Conservation (phyloP, 768 basidiomycete species). For the Melanogaster broomeanus region DNA sequence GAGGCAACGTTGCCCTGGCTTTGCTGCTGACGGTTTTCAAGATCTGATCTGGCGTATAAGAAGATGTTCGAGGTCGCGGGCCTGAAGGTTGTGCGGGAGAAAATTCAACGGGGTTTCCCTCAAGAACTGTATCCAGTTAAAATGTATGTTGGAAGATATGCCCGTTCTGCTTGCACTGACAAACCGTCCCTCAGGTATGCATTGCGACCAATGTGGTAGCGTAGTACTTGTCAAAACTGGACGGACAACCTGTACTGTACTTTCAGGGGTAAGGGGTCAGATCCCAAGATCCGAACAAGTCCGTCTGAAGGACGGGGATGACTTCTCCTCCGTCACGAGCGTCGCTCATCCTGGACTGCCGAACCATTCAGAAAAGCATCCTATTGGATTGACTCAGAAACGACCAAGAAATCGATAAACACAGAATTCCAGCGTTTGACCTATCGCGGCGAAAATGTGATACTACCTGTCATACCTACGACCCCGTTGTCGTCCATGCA, state of each 20-base stretch:
- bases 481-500: constrained; percentile 57
- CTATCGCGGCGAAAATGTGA: constrained; percentile 29
- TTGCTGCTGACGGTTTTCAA: constrained; percentile 31
- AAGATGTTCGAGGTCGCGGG: constrained; percentile 72
- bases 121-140: constrained; percentile 81
- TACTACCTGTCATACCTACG: constrained; percentile 68
- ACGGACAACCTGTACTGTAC: too few species aligned
- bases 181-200: constrained; percentile 24
- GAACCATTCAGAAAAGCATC: too few species aligned
- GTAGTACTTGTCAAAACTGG: neutral
- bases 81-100: constrained; percentile 67
- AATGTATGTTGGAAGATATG: constrained; percentile 53
- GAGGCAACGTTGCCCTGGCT: neutral
- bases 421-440: neutral
- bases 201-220: constrained; percentile 13
- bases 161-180: constrained; percentile 7
- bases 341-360: too few species aligned
- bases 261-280: too few species aligned
- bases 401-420: too few species aligned
- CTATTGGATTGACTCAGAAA: neutral
- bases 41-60: constrained; percentile 86
- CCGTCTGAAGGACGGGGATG: neutral
- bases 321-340: neutral
- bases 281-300: neutral
- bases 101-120: constrained; percentile 83